Evolutionary conservation across 192 early-diverging fungal species (phyloP).

Genomic region (Powellomyces hirtus): DNA sequence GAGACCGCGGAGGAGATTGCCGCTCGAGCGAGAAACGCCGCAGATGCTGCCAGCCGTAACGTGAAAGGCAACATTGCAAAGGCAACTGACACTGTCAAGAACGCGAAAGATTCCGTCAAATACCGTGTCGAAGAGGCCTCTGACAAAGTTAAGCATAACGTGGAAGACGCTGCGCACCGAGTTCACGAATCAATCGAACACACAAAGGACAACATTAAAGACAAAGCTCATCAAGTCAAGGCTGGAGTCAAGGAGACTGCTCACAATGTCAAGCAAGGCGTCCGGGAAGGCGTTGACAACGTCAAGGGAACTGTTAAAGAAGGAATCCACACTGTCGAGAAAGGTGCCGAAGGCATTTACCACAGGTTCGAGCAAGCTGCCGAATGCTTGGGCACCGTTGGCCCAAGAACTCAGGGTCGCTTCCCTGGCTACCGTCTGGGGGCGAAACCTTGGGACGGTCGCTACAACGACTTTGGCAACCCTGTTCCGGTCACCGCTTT

Average conservation of each 20-base stretch:
- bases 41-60: background rate
- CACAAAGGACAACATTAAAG: slow-evolving; percentile 3
- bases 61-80: slow-evolving; percentile 8
- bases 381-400: slow-evolving; percentile 22
- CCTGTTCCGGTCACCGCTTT: slow-evolving; percentile 39
- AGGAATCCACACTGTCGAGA: slow-evolving; percentile 15
- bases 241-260: slow-evolving; percentile 7
- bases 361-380: slow-evolving; percentile 28
- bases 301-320: slow-evolving; percentile 22
- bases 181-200: slow-evolving; percentile 1
- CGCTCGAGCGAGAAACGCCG: background rate
- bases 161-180: background rate
- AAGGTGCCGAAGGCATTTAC: slow-evolving; percentile 13
- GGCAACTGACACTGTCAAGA: background rate
- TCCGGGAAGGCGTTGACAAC: slow-evolving; percentile 1
- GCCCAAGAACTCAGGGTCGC: slow-evolving; percentile 7
- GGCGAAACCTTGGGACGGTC: background rate
- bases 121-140: slow-evolving; percentile 4
- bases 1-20: background rate
- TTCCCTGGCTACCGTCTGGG: background rate
- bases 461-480: slow-evolving; percentile 9
- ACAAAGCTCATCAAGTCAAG: slow-evolving; percentile 26
- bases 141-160: slow-evolving; percentile 3
- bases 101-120: background rate
- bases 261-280: slow-evolving; percentile 19